Conservation (phyloP, 306 rosid genomes). For the Vachellia pachyceras region DNA sequence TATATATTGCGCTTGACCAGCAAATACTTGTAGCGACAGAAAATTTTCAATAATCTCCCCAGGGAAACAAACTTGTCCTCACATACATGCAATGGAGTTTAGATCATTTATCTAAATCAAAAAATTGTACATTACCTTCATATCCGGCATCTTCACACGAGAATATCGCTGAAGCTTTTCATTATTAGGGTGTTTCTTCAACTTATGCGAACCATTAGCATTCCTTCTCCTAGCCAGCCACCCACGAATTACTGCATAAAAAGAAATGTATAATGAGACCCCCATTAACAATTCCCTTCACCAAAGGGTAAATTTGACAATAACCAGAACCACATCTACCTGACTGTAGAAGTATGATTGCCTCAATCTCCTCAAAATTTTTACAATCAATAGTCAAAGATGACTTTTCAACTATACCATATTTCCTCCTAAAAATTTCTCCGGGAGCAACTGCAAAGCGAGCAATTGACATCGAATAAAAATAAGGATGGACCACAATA, state of each 20-base stretch:
- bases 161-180: conserved; percentile 46
- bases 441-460: conserved; percentile 71
- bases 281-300: conserved; percentile 29
- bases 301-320: conserved; percentile 5
- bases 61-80: not conserved
- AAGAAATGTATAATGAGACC: conserved; percentile 33
- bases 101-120: conserved; percentile 1
- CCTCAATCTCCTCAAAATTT: conserved; percentile 61
- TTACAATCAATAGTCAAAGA: conserved; percentile 48
- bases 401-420: conserved; percentile 41
- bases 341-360: conserved; percentile 66
- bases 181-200: conserved; percentile 51
- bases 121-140: conserved; percentile 50
- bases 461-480: conserved; percentile 14
- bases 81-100: conserved; percentile 18
- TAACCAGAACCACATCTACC: conserved; percentile 50
- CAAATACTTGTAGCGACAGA: not conserved
- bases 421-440: conserved; percentile 62
- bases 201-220: conserved; percentile 36
- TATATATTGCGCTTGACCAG: conserved; percentile 12
- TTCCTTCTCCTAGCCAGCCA: conserved; percentile 66
- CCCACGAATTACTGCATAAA: conserved; percentile 69
- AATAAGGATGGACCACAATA: not conserved
- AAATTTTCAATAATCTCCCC: not conserved
- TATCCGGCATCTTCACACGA: conserved; percentile 55